Percentiles rank a stretch among this genome's conserved stretches.
Conservation (phyloP, 768 basidiomycete species). For the Suillus subluteus region DNA sequence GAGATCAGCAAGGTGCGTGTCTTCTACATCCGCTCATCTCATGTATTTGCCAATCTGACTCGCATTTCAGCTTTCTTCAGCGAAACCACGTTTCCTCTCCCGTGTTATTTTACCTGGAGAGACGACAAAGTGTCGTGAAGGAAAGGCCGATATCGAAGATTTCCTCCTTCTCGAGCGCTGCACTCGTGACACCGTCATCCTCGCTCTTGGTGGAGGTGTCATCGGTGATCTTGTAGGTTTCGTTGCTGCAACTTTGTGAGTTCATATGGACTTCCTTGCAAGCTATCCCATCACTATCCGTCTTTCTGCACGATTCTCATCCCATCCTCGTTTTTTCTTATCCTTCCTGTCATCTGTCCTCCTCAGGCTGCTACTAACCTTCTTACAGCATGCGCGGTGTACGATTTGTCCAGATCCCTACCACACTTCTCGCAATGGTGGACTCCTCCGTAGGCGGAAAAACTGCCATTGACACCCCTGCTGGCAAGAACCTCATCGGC, state of each 20-base stretch:
- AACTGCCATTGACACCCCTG: slow-evolving; percentile 98
- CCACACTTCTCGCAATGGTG: slow-evolving; percentile 97
- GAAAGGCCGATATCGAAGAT: slow-evolving; percentile 94
- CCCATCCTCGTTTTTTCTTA: slow-evolving; percentile 7
- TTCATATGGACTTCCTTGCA: not conserved
- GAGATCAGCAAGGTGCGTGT: slow-evolving; percentile 32
- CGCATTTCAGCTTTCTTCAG: slow-evolving; percentile 11
- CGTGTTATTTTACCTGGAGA: slow-evolving; percentile 90
- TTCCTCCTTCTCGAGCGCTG: slow-evolving; percentile 86
- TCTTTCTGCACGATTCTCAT: slow-evolving; percentile 1
- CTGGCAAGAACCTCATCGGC: slow-evolving; percentile 98
- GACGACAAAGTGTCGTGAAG: slow-evolving; percentile 86
- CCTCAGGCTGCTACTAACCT: slow-evolving; percentile 8
- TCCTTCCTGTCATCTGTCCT: not conserved
- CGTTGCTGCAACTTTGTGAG: slow-evolving; percentile 95
- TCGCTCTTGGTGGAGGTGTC: slow-evolving; percentile 96
- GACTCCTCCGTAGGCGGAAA: slow-evolving; percentile 98
- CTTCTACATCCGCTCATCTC: not conserved
- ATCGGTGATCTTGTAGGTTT: slow-evolving; percentile 97
- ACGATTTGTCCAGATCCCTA: slow-evolving; percentile 94
- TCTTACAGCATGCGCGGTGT: slow-evolving; percentile 90
- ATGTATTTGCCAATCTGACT: not conserved
- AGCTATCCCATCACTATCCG: not conserved
- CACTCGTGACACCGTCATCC: slow-evolving; percentile 89
- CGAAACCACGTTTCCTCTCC: slow-evolving; percentile 69